Evolutionary conservation across 768 basidiomycete species (phyloP), one percentile per base, ranked within the genome.

Genomic region (Boletus pseudopeckii): DNA sequence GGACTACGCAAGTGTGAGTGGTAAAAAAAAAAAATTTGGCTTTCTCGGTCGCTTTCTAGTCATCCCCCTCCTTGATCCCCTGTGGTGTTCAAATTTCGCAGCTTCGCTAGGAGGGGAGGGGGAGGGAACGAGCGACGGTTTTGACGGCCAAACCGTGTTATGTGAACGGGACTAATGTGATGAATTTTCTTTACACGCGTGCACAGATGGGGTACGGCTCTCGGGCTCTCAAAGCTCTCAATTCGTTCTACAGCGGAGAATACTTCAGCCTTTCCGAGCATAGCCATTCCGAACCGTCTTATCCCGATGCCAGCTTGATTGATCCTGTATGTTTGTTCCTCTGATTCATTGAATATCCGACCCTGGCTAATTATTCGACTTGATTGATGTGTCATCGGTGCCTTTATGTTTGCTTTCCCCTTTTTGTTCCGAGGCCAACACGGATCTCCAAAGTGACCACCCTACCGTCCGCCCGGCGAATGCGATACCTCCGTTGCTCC

Each of bases 141-240:
- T 41, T 11, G 9, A 20, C 15, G 41, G 13, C n/a, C n/a, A n/a
- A 34, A 7, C 5, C 6, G 2, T 17, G 7, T 50, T 30, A 39
- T 20, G 28, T 44, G 28, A 53, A 34, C 2, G 10, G 8, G 5
- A 9, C 50, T 65, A 28, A 65, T n/a, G 13, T 5, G 22, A 51
- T 20, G 7, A 10, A 1, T 48, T 14, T 39, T 38, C 8, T 30
- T 15, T 26, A 17, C 24, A 18, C 18, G 15, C 18, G 17, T 28
- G 7, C 15, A 15, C 62, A 96, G 92, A 98, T 98, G 95, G 96
- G 97, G 11, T 98, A 98, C 65, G 97, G 97, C 6, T 84, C 89
- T 18, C 81, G 93, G 38, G 92, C 97, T 2, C 72, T 99, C 46
- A 80, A 95, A 57, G 84, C 86, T 0, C 77, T 99, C 46, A 92